A percentile compares a stretch with the other conserved stretches of the same genome.
These are phyloP conservation scores for Akanthomyces muscarius DNA, from an alignment of 2,329 filamentous ascomycete genomes.

Conservation along the genomic window DNA sequence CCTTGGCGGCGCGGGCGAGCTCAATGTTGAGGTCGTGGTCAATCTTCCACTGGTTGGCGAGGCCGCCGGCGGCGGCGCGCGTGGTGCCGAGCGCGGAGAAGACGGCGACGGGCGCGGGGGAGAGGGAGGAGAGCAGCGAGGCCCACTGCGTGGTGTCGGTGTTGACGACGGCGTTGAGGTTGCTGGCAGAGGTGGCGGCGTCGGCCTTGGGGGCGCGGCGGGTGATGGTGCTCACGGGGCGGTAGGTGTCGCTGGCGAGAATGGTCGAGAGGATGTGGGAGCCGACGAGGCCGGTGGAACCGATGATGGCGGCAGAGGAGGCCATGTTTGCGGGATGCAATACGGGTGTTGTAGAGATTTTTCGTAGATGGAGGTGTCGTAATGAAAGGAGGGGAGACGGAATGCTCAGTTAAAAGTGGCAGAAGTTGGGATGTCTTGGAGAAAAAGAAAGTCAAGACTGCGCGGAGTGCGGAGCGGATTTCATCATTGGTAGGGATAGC, in stretches of 20 bases:
- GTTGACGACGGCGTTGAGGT: constrained; percentile 60
- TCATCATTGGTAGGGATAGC: constrained; percentile 3
- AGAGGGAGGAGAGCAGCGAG: constrained; percentile 50
- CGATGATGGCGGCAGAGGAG: constrained; percentile 51
- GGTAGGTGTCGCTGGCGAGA: constrained; percentile 49
- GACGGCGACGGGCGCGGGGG: constrained; percentile 58
- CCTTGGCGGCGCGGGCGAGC: constrained; percentile 70
- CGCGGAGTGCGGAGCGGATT: constrained; percentile 15
- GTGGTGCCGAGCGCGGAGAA: constrained; percentile 82
- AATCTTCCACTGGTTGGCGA: constrained; percentile 79
- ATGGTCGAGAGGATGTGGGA: constrained; percentile 68
- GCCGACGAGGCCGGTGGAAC: constrained; percentile 66
- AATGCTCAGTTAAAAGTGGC: background rate
- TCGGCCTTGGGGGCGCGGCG: constrained; percentile 56
- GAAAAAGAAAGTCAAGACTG: background rate
- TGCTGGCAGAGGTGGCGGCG: constrained; percentile 40
- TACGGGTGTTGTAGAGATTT: background rate
- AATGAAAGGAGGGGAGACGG: background rate
- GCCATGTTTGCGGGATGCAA: constrained; percentile 27
- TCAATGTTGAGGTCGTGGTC: constrained; percentile 84
- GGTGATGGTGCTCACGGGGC: constrained; percentile 59
- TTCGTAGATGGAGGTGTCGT: background rate
- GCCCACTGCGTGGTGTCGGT: constrained; percentile 68
- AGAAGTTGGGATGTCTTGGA: background rate
- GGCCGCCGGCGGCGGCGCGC: constrained; percentile 65